Percentiles rank a stretch among this genome's conserved stretches.
Conservation (phyloP, 1,139 yeast species). For the Debaryomycetaceae sp. region DNA sequence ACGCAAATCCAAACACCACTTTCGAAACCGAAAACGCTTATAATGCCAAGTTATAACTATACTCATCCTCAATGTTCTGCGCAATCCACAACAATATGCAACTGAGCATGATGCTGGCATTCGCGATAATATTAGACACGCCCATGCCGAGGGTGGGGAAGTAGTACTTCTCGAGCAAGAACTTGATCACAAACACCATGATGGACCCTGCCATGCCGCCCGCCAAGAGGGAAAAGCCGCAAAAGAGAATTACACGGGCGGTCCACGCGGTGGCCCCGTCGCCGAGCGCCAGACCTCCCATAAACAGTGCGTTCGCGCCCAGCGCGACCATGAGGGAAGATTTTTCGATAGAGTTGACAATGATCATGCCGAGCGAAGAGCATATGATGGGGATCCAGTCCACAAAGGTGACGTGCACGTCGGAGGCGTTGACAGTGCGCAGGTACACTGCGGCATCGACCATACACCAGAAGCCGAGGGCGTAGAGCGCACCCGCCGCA, state of each 20-base stretch:
- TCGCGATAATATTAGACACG: constrained; percentile 73
- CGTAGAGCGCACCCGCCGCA: constrained; percentile 64
- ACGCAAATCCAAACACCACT: no score
- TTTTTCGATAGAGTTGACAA: constrained; percentile 87
- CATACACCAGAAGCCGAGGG: constrained; percentile 84
- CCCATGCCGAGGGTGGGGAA: constrained; percentile 96
- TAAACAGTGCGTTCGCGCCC: constrained; percentile 26
- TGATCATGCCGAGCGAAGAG: constrained; percentile 81
- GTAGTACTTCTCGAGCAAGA: constrained; percentile 62
- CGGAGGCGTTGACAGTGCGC: constrained; percentile 73
- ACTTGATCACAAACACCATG: constrained; percentile 78
- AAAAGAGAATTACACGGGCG: constrained; percentile 77
- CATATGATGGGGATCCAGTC: constrained; percentile 95
- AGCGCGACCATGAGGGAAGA: constrained; percentile 54
- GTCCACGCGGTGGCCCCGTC: constrained; percentile 70
- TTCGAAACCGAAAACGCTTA: no score
- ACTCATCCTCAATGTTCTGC: constrained; percentile 91
- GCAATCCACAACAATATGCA: constrained; percentile 86
- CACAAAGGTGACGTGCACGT: constrained; percentile 76
- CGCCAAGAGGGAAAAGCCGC: constrained; percentile 87
- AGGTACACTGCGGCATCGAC: constrained; percentile 84
- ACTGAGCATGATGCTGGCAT: constrained; percentile 73
- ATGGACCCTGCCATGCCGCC: constrained; percentile 92
- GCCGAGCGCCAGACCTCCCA: constrained; percentile 18
- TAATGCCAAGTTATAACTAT: constrained; percentile 82